phyloP scores from a whole-genome alignment of 257 asterid species.

The Solanum piurae region DNA sequence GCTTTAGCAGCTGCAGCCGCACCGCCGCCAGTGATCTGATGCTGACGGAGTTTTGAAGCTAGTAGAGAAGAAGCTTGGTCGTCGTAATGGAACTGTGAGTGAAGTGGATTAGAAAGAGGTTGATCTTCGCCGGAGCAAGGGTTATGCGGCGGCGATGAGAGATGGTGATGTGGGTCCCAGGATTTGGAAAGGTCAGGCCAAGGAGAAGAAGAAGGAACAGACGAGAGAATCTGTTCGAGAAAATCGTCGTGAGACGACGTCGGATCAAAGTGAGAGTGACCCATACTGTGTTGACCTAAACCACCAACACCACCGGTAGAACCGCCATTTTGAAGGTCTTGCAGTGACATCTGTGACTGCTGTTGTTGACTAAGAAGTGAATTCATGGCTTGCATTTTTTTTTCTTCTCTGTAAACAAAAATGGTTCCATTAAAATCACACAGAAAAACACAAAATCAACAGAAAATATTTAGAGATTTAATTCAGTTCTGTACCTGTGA shows the following conservation, averaged over 20 bases:
- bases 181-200: constrained; percentile 6
- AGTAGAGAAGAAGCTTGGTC: constrained; percentile 31
- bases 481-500: background rate
- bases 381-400: constrained; percentile 49
- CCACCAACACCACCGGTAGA: background rate
- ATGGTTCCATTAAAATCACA: background rate
- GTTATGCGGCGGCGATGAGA: constrained; percentile 6
- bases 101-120: constrained; percentile 8
- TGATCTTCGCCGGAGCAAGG: constrained; percentile 15
- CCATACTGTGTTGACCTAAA: constrained; percentile 4
- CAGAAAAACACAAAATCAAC: background rate
- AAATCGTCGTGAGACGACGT: constrained; percentile 56
- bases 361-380: constrained; percentile 43
- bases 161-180: constrained; percentile 10
- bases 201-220: constrained; percentile 40
- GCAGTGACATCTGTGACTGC: constrained; percentile 21
- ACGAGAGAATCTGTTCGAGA: constrained; percentile 69
- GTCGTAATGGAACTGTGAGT: constrained; percentile 20
- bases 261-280: constrained; percentile 32
- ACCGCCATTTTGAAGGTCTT: constrained; percentile 25
- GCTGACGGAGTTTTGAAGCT: constrained; percentile 57
- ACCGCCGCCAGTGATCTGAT: constrained; percentile 46
- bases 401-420: background rate
- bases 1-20: constrained; percentile 35
- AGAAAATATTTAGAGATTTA: background rate